Percentiles rank a stretch among this genome's conserved stretches.
Conservation (phyloP, 2,329 filamentous ascomycete genomes). For the Fusarium poae region DNA sequence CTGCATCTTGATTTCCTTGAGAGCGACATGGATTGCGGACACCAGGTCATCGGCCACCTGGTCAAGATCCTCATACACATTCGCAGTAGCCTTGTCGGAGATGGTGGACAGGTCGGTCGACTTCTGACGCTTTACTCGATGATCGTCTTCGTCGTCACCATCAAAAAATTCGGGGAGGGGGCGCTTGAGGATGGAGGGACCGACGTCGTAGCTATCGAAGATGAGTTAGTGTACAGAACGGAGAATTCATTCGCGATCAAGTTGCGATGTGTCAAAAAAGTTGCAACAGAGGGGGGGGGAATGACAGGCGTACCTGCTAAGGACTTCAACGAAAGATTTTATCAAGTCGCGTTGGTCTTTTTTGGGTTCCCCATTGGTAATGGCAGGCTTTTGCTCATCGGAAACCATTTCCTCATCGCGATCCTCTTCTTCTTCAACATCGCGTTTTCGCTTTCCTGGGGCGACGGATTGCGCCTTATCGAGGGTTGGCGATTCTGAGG, state of each 20-base stretch:
- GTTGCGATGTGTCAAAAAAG: constrained; percentile 26
- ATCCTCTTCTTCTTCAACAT: constrained; percentile 57
- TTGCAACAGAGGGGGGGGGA: constrained; percentile 3
- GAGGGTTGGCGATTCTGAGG: constrained; percentile 53
- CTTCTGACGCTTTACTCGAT: constrained; percentile 72
- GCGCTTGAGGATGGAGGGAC: constrained; percentile 67
- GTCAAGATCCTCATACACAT: constrained; percentile 71
- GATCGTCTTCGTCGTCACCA: constrained; percentile 62
- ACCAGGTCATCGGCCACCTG: constrained; percentile 72
- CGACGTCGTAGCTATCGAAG: constrained; percentile 64
- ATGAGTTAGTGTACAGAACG: constrained; percentile 49
- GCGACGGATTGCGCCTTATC: constrained; percentile 52
- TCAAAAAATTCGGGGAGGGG: constrained; percentile 60
- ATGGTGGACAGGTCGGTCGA: constrained; percentile 64
- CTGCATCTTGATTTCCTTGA: constrained; percentile 60
- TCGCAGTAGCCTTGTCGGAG: constrained; percentile 65
- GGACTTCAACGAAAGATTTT: constrained; percentile 55
- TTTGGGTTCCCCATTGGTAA: constrained; percentile 44
- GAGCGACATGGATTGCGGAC: constrained; percentile 61
- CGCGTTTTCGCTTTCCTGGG: constrained; percentile 71
- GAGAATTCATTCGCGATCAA: constrained; percentile 23
- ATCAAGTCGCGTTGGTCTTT: constrained; percentile 55
- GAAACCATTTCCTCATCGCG: constrained; percentile 50
- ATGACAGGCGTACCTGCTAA: constrained; percentile 54
- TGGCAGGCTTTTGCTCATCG: constrained; percentile 46